Conservation (phyloP, 2,329 filamentous ascomycete species). For the Diaporthe citriasiana region DNA sequence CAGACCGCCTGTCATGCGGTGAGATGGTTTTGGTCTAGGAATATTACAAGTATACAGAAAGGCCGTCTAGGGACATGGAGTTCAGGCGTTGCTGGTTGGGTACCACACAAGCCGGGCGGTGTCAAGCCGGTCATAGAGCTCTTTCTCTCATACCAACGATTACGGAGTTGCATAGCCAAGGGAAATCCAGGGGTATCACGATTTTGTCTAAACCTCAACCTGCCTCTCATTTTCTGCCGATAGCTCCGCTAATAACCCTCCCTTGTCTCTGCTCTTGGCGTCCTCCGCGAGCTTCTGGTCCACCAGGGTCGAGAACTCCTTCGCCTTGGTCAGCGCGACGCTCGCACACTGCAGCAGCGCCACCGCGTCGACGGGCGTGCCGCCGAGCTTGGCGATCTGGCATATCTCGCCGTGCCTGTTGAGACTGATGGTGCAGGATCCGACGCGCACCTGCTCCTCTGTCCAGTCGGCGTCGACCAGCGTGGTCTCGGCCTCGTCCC, state of each 20-base stretch:
- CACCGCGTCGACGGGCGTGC: constrained; percentile 84
- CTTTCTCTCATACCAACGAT: constrained; percentile 8
- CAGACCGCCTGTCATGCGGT: constrained; percentile 93
- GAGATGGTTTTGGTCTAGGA: constrained; percentile 49
- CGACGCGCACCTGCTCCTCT: constrained; percentile 82
- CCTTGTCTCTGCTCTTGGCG: constrained; percentile 81
- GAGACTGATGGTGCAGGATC: constrained; percentile 84
- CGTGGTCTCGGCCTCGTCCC: constrained; percentile 77
- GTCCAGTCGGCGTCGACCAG: constrained; percentile 79
- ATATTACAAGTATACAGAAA: constrained; percentile 7
- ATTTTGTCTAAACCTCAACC: constrained; percentile 44
- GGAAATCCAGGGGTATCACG: constrained; percentile 54
- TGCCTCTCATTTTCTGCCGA: constrained; percentile 88
- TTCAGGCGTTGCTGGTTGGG: not conserved
- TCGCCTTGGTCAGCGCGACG: constrained; percentile 82
- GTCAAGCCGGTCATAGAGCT: not conserved
- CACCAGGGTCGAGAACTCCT: constrained; percentile 82
- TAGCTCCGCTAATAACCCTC: constrained; percentile 82
- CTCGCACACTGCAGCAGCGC: constrained; percentile 82
- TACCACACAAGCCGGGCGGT: not conserved
- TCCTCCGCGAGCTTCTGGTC: constrained; percentile 83
- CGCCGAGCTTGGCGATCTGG: constrained; percentile 91
- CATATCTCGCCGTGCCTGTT: constrained; percentile 93
- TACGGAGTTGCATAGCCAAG: constrained; percentile 33
- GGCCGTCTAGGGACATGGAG: constrained; percentile 19